Evolutionary conservation across 495 filamentous ascomycete genomes (phyloP).

Genomic region (Penicillium coprophilum): DNA sequence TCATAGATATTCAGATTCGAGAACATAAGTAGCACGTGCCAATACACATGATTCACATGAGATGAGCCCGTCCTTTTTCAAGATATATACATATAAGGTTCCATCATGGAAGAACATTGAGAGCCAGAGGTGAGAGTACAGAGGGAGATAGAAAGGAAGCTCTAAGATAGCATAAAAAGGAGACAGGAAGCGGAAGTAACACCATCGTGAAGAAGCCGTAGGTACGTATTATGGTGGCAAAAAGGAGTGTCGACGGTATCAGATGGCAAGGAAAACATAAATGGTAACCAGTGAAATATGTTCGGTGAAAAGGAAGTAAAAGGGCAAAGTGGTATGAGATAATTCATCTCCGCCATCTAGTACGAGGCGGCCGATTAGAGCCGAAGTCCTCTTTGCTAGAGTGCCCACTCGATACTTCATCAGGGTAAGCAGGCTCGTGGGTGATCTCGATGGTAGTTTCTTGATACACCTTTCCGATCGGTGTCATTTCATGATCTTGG

Average conservation of each 20-base stretch:
- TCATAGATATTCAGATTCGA: neutral
- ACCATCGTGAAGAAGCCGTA: slow-evolving; percentile 8
- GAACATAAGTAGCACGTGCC: slow-evolving; percentile 12
- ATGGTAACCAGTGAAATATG: neutral
- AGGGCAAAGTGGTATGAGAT: neutral
- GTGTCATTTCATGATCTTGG: slow-evolving; percentile 31
- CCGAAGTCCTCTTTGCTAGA: slow-evolving; percentile 37
- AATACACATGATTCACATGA: slow-evolving; percentile 2
- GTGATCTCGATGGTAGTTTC: slow-evolving; percentile 50
- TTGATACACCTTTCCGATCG: slow-evolving; percentile 47
- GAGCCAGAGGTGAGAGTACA: neutral
- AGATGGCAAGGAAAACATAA: neutral
- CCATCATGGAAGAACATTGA: slow-evolving; percentile 10
- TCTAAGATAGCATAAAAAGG: neutral
- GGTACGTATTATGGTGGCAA: neutral
- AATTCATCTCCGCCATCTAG: slow-evolving; percentile 10
- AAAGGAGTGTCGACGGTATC: neutral
- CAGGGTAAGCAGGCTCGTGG: slow-evolving; percentile 38
- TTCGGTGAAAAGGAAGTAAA: neutral
- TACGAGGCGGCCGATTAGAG: slow-evolving; percentile 9
- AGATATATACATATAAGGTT: slow-evolving; percentile 18
- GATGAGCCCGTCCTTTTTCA: neutral
- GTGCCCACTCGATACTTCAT: slow-evolving; percentile 27
- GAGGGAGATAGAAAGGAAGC: neutral
- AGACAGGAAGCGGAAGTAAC: slow-evolving; percentile 2